A percentile compares a stretch with the other conserved stretches of the same genome.
Conservation (phyloP, 108 stramenopile genomes). For the Cyclotella kingstonii region DNA sequence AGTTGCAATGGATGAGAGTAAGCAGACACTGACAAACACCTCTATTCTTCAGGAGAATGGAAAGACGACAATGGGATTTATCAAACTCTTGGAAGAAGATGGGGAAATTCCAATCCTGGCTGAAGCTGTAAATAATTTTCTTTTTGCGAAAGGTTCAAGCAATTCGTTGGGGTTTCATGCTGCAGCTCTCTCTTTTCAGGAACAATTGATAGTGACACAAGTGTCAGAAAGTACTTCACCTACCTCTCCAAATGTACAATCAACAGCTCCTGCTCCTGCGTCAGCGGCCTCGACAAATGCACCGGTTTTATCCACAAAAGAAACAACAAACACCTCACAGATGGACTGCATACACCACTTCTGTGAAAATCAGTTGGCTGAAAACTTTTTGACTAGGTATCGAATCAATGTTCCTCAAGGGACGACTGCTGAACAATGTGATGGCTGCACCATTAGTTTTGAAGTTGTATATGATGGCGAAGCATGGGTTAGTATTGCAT, state of each 20-base stretch:
- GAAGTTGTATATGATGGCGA: conserved; percentile 19
- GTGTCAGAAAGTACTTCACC: no score
- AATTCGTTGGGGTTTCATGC: conserved; percentile 9
- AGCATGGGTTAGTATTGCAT: conserved; percentile 27
- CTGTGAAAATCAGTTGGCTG: conserved; percentile 9
- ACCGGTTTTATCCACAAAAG: neutral
- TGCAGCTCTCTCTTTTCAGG: no score
- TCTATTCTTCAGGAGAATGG: conserved; percentile 40
- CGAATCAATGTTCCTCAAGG: conserved; percentile 11
- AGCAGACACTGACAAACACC: conserved; percentile 59
- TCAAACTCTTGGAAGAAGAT: conserved; percentile 54
- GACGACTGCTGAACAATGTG: neutral
- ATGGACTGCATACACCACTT: conserved; percentile 2
- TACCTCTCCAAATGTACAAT: no score
- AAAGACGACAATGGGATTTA: conserved; percentile 51
- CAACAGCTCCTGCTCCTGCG: neutral
- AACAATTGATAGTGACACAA: no score
- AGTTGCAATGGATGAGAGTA: conserved; percentile 16
- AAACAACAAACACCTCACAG: no score
- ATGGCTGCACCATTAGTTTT: conserved; percentile 16
- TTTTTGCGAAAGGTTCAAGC: conserved; percentile 19
- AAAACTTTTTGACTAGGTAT: conserved; percentile 1
- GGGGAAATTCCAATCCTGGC: conserved; percentile 45
- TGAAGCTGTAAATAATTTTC: conserved; percentile 14
- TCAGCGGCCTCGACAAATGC: neutral